phyloP scores from a whole-genome alignment of 2,329 filamentous ascomycete genomes.

The Colletotrichum sp. region DNA sequence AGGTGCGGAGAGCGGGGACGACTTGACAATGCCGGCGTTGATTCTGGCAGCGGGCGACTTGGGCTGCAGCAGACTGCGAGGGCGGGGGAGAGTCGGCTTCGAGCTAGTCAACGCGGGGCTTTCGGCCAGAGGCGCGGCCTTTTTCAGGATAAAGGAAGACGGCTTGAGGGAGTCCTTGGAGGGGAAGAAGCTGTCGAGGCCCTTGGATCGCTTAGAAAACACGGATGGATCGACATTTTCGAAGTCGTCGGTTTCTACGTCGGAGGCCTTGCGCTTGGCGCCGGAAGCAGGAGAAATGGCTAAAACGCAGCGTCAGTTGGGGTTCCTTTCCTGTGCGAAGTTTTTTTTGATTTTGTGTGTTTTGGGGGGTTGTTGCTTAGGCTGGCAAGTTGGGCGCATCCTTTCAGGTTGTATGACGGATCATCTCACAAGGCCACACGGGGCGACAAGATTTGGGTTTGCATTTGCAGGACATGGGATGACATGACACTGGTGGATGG shows the following conservation, averaged over 20 bases:
- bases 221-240: slow-evolving; percentile 67
- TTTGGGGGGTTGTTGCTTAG: neutral
- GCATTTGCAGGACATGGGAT: neutral
- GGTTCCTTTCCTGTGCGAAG: neutral
- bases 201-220: slow-evolving; percentile 66
- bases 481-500: neutral
- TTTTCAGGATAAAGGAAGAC: slow-evolving; percentile 49
- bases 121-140: slow-evolving; percentile 38
- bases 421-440: neutral
- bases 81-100: slow-evolving; percentile 35
- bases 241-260: slow-evolving; percentile 55
- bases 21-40: slow-evolving; percentile 47
- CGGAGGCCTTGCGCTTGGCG: slow-evolving; percentile 63
- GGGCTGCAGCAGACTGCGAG: slow-evolving; percentile 53
- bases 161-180: slow-evolving; percentile 56
- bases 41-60: slow-evolving; percentile 56
- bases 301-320: slow-evolving; percentile 26
- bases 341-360: neutral
- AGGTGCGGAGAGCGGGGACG: slow-evolving; percentile 67
- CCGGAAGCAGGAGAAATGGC: slow-evolving; percentile 45
- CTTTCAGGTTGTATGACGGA: neutral
- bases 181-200: slow-evolving; percentile 41
- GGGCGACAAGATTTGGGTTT: neutral
- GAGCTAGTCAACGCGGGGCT: neutral
- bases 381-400: slow-evolving; percentile 4